A percentile compares a stretch with the other conserved stretches of the same genome.
These are phyloP conservation scores for Pseudonitzschia delicatissima DNA, from an alignment of 108 stramenopile genomes.

Conservation along the genomic window DNA sequence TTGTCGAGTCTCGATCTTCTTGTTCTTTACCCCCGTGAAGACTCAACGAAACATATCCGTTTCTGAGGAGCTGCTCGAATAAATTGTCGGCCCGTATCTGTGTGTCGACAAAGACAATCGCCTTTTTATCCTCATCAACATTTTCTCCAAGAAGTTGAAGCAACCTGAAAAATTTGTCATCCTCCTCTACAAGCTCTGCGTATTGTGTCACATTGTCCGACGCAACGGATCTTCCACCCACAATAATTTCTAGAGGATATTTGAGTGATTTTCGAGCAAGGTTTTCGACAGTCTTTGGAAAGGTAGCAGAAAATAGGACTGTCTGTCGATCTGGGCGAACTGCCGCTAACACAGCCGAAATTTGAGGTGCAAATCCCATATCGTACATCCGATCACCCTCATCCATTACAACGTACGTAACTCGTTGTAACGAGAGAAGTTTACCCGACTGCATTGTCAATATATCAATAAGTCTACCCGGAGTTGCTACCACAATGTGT, in stretches of 20 bases:
- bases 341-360: constrained; percentile 87
- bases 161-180: constrained; percentile 95
- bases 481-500: constrained; percentile 97
- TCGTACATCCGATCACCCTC: constrained; percentile 99
- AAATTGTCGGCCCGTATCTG: constrained; percentile 93
- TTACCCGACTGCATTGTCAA: constrained; percentile 97
- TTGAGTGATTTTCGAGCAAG: constrained; percentile 88
- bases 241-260: constrained; percentile 93
- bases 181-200: constrained; percentile 91
- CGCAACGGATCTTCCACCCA: constrained; percentile 94
- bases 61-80: constrained; percentile 89
- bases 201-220: constrained; percentile 91
- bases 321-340: constrained; percentile 95
- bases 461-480: constrained; percentile 98
- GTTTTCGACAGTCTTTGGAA: constrained; percentile 92
- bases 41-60: constrained; percentile 92
- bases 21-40: constrained; percentile 99
- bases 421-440: constrained; percentile 87
- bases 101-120: constrained; percentile 97
- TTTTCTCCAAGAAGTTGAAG: constrained; percentile 96
- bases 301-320: constrained; percentile 98
- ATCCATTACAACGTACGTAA: constrained; percentile 95
- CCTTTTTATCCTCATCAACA: constrained; percentile 88
- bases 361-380: constrained; percentile 99
- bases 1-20: constrained; percentile 97